Evolutionary conservation across 805 yeast genomes (phyloP).

Genomic region (Candida multigemmis): DNA sequence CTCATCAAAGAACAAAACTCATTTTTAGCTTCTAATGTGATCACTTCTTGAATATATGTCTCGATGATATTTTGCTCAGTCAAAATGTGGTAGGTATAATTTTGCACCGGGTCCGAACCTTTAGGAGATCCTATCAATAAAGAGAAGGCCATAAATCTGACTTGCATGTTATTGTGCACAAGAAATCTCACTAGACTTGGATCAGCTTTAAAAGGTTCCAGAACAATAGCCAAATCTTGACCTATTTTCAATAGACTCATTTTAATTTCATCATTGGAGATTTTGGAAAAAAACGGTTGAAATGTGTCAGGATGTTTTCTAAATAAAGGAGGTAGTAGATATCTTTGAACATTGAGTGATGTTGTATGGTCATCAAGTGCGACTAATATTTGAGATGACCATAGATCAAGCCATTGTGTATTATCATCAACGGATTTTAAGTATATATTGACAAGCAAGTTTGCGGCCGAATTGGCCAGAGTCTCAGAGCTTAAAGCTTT

Average conservation of each 20-base stretch:
- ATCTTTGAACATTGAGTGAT: slow-evolving; percentile 43
- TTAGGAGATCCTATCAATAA: slow-evolving; percentile 4
- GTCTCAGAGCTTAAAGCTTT: slow-evolving; percentile 46
- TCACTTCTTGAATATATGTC: too few relatives aligned
- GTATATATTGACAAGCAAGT: slow-evolving; percentile 33
- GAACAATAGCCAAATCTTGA: slow-evolving; percentile 36
- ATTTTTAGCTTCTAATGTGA: slow-evolving; percentile 45
- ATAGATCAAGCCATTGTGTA: slow-evolving; percentile 39
- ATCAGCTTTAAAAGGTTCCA: slow-evolving; percentile 34
- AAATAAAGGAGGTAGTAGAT: slow-evolving; percentile 58
- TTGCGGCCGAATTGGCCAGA: slow-evolving; percentile 60
- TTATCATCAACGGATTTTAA: slow-evolving; percentile 16
- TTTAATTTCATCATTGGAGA: slow-evolving; percentile 25
- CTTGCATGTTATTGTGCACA: background rate
- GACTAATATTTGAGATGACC: slow-evolving; percentile 35
- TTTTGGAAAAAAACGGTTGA: slow-evolving; percentile 22
- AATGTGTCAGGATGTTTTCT: slow-evolving; percentile 38
- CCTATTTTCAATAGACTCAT: slow-evolving; percentile 56
- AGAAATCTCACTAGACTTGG: slow-evolving; percentile 1
- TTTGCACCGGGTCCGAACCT: too few relatives aligned
- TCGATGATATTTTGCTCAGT: too few relatives aligned
- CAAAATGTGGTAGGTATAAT: too few relatives aligned
- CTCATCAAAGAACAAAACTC: slow-evolving; percentile 54
- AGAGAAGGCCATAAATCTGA: slow-evolving; percentile 3
- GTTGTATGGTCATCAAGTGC: slow-evolving; percentile 21